Evolutionary conservation across 1,284 basidiomycete species (phyloP), one percentile per base, ranked within the genome.

Genomic region (Inonotus obliquus): DNA sequence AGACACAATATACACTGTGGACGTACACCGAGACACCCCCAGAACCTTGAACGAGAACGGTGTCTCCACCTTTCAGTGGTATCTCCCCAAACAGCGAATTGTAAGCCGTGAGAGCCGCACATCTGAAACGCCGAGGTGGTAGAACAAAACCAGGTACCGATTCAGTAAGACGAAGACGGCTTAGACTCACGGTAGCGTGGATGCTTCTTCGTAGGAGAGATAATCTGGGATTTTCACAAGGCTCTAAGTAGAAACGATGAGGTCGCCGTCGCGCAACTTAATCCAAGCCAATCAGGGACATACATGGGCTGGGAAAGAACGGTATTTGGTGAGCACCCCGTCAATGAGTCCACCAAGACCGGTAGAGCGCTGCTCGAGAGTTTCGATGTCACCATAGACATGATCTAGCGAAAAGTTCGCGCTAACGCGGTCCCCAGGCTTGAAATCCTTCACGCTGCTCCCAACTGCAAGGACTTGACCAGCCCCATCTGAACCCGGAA

Each of bases 401-500:
- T 80, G 76, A 29, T 76, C 75, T 5, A 74, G 64, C 5, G 72
- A 66, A 65, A 82, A 79, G 66, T 78, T 79, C 3, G 77, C 72
- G 55, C 75, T 79, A 59, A 87, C 83, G 19, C 82, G 79, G 67
- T 87, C 84, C 11, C 85, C 84, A 2, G 71, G 63, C 62, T 77
- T 77, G 78, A 78, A 85, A 39, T 73, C 70, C 27, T 70, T 72
- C 37, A 67, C 60, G 1, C 61, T 65, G 48, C 63, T 54, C 3
- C 86, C 85, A 19, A 85, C 2, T 77, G 75, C 41, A 84, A 71
- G 53, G 88, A 74, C 67, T 25, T 85, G 81, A 9, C 86, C 86
- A 14, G 86, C 84, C 64, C 81, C 78, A 66, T 89, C 86, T 4
- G 85, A 87, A 68, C 78, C 75, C 0, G 85, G 84, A 17, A 85